A percentile compares a stretch with the other conserved stretches of the same genome.
These are phyloP conservation scores for Omphalotus olearius DNA, from an alignment of 1,284 basidiomycete species.

Conservation along the genomic window DNA sequence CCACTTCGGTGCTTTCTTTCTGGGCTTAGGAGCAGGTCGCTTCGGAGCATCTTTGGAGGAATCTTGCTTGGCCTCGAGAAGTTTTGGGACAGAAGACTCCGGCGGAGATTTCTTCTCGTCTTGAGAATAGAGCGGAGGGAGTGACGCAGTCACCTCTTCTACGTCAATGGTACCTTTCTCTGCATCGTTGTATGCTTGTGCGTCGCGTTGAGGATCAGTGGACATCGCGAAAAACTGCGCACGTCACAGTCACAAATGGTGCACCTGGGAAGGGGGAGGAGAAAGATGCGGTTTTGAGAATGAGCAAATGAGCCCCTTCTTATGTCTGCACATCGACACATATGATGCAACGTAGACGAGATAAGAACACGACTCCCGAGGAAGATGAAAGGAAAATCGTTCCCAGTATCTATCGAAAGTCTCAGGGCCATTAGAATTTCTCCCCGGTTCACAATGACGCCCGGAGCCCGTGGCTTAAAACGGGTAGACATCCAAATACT, in stretches of 20 bases:
- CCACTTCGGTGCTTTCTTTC: conserved; percentile 47
- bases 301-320: conserved; percentile 14
- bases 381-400: conserved; percentile 7
- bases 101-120: conserved; percentile 29
- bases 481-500: no score
- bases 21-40: conserved; percentile 35
- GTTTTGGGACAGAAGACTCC: background rate
- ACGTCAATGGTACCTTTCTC: conserved; percentile 54
- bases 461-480: no score
- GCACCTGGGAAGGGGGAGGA: conserved; percentile 15
- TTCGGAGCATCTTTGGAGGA: conserved; percentile 28
- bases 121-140: conserved; percentile 16
- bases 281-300: conserved; percentile 14
- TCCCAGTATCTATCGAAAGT: conserved; percentile 1
- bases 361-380: conserved; percentile 14
- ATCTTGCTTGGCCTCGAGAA: conserved; percentile 21
- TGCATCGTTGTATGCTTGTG: conserved; percentile 40
- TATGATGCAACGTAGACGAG: conserved; percentile 9
- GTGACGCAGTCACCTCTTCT: conserved; percentile 16
- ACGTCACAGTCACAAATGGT: conserved; percentile 16
- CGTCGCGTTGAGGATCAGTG: conserved; percentile 28
- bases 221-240: conserved; percentile 29
- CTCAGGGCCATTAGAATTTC: conserved; percentile 4
- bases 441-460: conserved; percentile 1
- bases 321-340: conserved; percentile 17